Percentiles rank a stretch among this genome's conserved stretches.
These are phyloP conservation scores for Ambispora gerdemannii DNA, from an alignment of 192 early-diverging fungal species.

Conservation along the genomic window DNA sequence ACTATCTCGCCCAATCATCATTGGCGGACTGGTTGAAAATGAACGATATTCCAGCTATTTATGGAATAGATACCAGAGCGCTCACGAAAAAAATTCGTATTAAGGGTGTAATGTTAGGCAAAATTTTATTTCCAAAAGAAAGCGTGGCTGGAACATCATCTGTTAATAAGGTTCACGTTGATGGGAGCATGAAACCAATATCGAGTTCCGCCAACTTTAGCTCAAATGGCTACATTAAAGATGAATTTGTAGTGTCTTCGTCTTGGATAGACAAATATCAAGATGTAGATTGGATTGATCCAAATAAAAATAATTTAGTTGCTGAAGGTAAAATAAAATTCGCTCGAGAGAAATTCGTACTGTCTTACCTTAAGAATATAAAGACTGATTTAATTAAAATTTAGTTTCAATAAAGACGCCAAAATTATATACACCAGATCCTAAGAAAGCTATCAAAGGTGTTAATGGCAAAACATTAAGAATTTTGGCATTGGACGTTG, in stretches of 20 bases:
- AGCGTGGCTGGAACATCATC: constrained; percentile 47
- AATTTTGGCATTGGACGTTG: constrained; percentile 92
- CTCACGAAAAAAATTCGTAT: constrained; percentile 96
- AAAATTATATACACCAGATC: constrained; percentile 70
- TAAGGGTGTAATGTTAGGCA: constrained; percentile 85
- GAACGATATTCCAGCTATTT: constrained; percentile 87
- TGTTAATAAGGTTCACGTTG: no score
- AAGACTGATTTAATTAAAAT: no score
- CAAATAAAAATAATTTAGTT: constrained; percentile 90
- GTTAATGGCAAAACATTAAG: constrained; percentile 70
- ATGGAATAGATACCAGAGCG: constrained; percentile 94
- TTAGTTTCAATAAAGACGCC: constrained; percentile 81
- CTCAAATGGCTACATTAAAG: no score
- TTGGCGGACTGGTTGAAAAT: constrained; percentile 89
- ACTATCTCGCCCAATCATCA: constrained; percentile 85
- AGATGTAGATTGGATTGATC: constrained; percentile 89
- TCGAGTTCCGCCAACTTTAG: no score
- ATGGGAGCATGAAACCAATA: no score
- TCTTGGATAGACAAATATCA: constrained; percentile 66
- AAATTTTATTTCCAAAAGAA: constrained; percentile 86
- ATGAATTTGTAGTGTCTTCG: no score
- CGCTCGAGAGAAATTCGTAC: no score
- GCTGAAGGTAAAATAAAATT: no score
- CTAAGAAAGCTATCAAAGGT: constrained; percentile 51
- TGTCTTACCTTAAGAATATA: no score